Conservation (phyloP, 176 grass and related monocot species). For the Carex kokanica region DNA sequence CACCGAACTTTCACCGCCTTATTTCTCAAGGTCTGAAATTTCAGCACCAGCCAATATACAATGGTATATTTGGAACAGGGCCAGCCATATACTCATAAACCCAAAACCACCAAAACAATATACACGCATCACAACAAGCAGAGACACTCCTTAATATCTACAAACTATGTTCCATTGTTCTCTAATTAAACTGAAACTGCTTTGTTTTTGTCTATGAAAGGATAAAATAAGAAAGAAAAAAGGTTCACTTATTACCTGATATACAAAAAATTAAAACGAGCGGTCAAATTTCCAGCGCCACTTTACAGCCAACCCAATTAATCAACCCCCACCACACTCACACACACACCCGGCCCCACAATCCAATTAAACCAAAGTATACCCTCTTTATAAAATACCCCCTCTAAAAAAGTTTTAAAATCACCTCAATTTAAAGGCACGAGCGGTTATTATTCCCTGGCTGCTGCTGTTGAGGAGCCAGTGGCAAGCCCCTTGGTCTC, state of each 20-base stretch:
- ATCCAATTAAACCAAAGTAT: constrained; percentile 29
- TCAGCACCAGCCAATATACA: neutral
- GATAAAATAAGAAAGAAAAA: neutral
- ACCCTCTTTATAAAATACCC: neutral
- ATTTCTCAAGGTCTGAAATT: neutral
- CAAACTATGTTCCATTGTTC: constrained; percentile 16
- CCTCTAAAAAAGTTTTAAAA: constrained; percentile 2
- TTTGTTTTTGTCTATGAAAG: constrained; percentile 29
- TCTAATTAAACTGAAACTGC: constrained; percentile 34
- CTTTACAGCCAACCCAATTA: constrained; percentile 16
- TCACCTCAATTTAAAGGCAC: constrained; percentile 19
- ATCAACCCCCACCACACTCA: neutral
- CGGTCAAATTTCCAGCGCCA: neutral
- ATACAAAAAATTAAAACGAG: constrained; percentile 20
- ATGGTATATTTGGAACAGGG: neutral
- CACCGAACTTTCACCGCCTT: neutral
- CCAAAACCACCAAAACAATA: neutral
- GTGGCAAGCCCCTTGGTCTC: constrained; percentile 48
- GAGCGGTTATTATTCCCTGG: constrained; percentile 12
- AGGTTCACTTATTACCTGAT: constrained; percentile 20
- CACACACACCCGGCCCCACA: neutral
- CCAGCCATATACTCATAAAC: neutral
- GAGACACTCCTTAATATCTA: neutral
- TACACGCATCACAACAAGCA: neutral
- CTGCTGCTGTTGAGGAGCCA: constrained; percentile 5